These are phyloP conservation scores for Litsea cubeba DNA, from an alignment of 164 flowering plant species.

Conservation along the genomic window DNA sequence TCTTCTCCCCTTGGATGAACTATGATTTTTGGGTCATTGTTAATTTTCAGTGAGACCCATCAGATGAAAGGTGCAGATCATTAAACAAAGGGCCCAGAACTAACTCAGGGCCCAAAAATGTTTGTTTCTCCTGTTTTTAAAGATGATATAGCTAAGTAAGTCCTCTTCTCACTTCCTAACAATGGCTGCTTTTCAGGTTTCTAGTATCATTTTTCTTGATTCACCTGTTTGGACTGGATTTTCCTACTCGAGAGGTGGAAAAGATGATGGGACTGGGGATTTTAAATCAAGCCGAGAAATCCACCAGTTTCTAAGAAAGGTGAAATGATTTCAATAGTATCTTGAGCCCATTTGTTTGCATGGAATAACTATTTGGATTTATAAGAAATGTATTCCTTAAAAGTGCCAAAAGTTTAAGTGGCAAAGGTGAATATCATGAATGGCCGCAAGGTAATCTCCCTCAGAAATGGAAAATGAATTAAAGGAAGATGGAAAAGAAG, in stretches of 20 bases:
- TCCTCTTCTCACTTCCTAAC: background rate
- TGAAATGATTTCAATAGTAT: background rate
- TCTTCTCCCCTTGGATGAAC: background rate
- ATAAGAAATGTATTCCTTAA: background rate
- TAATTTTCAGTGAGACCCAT: background rate
- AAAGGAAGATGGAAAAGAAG: background rate
- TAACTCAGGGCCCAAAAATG: background rate
- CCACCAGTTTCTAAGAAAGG: conserved; percentile 21
- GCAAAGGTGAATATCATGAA: background rate
- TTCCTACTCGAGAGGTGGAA: conserved; percentile 13
- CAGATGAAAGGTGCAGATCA: background rate
- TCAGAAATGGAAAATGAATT: too few species aligned
- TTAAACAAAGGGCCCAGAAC: background rate
- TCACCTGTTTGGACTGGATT: conserved; percentile 24
- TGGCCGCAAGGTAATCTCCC: background rate
- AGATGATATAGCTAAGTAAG: background rate
- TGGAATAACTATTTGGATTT: background rate
- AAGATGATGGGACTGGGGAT: conserved; percentile 6
- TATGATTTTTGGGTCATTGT: background rate
- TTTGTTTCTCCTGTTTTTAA: background rate
- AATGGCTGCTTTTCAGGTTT: conserved; percentile 4
- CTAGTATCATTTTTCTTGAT: conserved; percentile 20
- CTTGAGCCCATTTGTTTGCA: background rate
- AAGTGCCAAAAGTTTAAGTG: background rate
- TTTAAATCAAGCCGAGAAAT: conserved; percentile 2